These are phyloP conservation scores for Tulasnella sp. DNA, from an alignment of 768 basidiomycete species.

Conservation along the genomic window DNA sequence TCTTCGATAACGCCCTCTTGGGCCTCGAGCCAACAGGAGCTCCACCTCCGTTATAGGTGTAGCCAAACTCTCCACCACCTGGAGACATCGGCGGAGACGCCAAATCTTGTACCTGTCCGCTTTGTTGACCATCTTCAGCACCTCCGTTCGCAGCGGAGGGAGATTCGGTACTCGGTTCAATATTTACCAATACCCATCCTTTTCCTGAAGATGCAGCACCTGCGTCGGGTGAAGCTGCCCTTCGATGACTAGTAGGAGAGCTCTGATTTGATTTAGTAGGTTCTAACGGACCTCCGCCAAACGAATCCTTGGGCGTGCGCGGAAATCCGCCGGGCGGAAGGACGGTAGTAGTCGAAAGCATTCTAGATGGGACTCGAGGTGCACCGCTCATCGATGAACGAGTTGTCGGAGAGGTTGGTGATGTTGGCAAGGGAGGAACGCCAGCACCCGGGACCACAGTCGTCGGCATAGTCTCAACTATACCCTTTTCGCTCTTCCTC, in stretches of 20 bases:
- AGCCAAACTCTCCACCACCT: too few relatives aligned
- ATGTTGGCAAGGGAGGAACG: not conserved
- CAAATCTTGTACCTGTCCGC: too few relatives aligned
- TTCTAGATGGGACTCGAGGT: not conserved
- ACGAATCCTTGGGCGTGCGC: not conserved
- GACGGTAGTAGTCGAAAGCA: not conserved
- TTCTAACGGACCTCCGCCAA: not conserved
- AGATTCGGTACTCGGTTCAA: conserved; percentile 9
- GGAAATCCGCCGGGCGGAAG: conserved; percentile 10
- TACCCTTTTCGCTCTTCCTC: conserved; percentile 14
- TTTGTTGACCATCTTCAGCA: too few relatives aligned
- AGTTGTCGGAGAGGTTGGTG: not conserved
- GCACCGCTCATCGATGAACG: not conserved
- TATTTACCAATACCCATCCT: conserved; percentile 13
- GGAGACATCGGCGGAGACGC: too few relatives aligned
- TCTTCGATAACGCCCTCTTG: too few relatives aligned
- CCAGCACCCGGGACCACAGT: not conserved
- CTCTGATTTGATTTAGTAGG: not conserved
- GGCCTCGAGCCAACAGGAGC: too few relatives aligned
- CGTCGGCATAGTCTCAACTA: not conserved
- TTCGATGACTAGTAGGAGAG: not conserved
- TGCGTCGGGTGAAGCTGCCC: not conserved
- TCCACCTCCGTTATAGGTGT: too few relatives aligned
- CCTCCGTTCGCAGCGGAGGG: too few relatives aligned
- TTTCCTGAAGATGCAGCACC: not conserved